Base-by-base conservation (phyloP, 306 rosid genomes). In the Begonia loranthoides region DNA sequence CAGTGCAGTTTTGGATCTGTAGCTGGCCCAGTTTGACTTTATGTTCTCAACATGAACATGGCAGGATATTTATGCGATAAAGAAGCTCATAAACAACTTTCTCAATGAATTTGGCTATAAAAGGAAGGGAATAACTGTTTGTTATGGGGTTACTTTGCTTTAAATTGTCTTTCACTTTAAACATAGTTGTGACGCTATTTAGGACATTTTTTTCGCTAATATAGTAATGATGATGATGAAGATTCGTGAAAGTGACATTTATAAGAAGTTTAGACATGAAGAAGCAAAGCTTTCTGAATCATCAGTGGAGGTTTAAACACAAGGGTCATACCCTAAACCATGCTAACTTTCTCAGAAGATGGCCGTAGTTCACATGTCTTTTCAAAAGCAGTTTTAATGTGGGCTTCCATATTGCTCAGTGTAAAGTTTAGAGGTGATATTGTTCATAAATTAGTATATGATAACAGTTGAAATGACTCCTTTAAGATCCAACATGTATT, bases 1-100 rank as follows among this genome's bases (percentile, higher is more conserved):
- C 39, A 79, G 49, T 81, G 74, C 66, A 88, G 79, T 57, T 78
- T 84, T 13, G 96, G 95, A 0, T 70, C 86, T 0, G 72, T 57
- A 2, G 96, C 96, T 0, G 81, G 95, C 24, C 96, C 81, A 0
- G 47, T 71, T 2, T 73, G 81, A 8, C 50, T 75, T 1, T 75
- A 70, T 24, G 40, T 64, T 43, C 60, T 75, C 24, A 70, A 75
- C 28, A 74, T 75, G 58, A 60, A 8, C 14, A 50, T 75, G 22
- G 66, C 81, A 0, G 81, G 81, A 8, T 59, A 67, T 56, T 14
- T 67, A 8, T 75, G 67, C 17, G 81, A 75, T 33, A 67, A 50
- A 44, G 77, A 75, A 28, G 81, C 77, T 1, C 45, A 3, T 0
- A 56, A 49, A 63, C 77, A 75, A 44, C 33, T 75, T 45, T 33